Evolutionary conservation across 179 eudicot species (phyloP), one percentile per base, ranked within the genome.

Genomic region (Pouteria campechiana): DNA sequence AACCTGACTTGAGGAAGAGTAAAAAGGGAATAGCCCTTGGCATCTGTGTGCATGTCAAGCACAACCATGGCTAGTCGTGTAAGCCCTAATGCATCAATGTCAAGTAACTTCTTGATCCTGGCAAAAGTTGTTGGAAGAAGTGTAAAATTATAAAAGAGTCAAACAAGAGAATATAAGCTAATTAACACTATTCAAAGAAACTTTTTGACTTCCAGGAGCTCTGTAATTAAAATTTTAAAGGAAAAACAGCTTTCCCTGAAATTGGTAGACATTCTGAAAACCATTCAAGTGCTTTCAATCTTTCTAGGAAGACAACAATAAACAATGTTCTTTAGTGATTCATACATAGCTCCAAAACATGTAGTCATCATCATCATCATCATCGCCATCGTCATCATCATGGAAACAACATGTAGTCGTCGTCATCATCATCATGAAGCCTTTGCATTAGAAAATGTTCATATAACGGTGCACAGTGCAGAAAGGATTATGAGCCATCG

Each of bases 1-100:
- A 38, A 85, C 97, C 97, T 88, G 88, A 88, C 70, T 88, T 84
- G 97, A 23, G 82, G 84, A 61, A 88, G 94, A 35, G 79, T 63
- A 41, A 88, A 47, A 52, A 88, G 66, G 24, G 97, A 84, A 70
- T 70, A 84, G 50, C 97, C 97, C 58, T 88, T 88, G 14, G 72
- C 84, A 63, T 88, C 97, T 19, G 84, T 68, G 45, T 70, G 69
- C 92, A 88, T 68, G 66, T 88, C 97, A 35, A 88, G 80, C 38
- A 88, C 85, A 49, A 88, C 34, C n/a, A 78, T 67, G 25, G 61
- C 41, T 42, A 88, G 44, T 45, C 92, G 76, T 19, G 84, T 66
- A 27, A 84, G 71, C 25, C 92, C 78, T 48, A 88, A 54, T 22
- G 74, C 94, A 57, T 88, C 93, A 69, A 80, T 65, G 44, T 88